These are phyloP conservation scores for Casuarina cunninghamiana DNA, from an alignment of 306 rosid genomes.

Conservation along the genomic window DNA sequence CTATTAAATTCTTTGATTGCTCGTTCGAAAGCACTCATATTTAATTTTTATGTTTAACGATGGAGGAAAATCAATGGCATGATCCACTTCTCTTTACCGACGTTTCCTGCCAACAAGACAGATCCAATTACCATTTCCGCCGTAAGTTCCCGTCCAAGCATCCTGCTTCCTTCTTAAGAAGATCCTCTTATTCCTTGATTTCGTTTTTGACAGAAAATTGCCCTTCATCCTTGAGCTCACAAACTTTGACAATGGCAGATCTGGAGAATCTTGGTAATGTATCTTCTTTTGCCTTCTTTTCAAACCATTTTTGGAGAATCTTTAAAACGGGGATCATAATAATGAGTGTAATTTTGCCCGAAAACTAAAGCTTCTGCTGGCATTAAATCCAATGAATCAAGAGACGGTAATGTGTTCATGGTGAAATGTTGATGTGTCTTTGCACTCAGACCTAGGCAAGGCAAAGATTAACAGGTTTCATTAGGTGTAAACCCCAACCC, in stretches of 20 bases:
- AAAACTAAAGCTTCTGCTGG: slow-evolving; percentile 27
- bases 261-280: slow-evolving; percentile 27
- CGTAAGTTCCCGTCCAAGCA: slow-evolving; percentile 31
- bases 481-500: neutral
- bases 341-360: slow-evolving; percentile 3
- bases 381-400: slow-evolving; percentile 34
- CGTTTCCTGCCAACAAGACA: slow-evolving; percentile 42
- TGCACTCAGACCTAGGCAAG: slow-evolving; percentile 24
- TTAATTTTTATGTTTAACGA: slow-evolving; percentile 26
- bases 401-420: slow-evolving; percentile 14
- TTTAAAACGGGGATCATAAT: neutral
- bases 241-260: slow-evolving; percentile 45
- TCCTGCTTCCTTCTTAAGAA: neutral
- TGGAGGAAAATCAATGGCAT: slow-evolving; percentile 51
- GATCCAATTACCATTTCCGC: slow-evolving; percentile 22
- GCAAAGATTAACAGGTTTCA: slow-evolving; percentile 8
- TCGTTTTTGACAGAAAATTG: slow-evolving; percentile 32
- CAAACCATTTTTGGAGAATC: slow-evolving; percentile 27
- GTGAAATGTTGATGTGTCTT: slow-evolving; percentile 26
- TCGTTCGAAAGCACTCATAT: slow-evolving; percentile 29
- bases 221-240: slow-evolving; percentile 34
- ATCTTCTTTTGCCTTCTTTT: slow-evolving; percentile 13
- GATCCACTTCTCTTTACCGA: slow-evolving; percentile 71
- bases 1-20: slow-evolving; percentile 10
- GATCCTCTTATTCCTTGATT: slow-evolving; percentile 24